Conservation (phyloP, 2,329 filamentous ascomycete species). For the Stachybotrys echinatus region DNA sequence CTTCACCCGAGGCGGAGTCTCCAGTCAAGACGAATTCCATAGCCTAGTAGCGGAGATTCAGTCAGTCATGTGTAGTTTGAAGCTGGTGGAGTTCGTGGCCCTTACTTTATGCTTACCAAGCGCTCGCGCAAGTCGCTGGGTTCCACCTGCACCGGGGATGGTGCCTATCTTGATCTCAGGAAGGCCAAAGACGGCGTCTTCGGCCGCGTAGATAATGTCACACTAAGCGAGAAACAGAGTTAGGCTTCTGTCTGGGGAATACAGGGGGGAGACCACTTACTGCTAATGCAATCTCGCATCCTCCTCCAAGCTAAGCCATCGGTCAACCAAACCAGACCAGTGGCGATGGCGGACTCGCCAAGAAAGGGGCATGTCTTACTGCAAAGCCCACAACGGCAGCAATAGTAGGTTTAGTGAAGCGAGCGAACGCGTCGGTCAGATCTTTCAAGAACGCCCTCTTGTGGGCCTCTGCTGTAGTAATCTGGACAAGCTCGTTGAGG, state of each 20-base stretch:
- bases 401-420: conserved; percentile 29
- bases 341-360: too few species aligned
- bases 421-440: conserved; percentile 15
- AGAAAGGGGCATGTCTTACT: conserved; percentile 26
- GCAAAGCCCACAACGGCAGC: conserved; percentile 37
- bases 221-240: conserved; percentile 14
- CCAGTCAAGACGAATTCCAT: conserved; percentile 2
- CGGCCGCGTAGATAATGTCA: conserved; percentile 25
- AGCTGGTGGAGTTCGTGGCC: neutral
- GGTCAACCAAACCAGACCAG: too few species aligned
- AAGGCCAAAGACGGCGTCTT: conserved; percentile 23
- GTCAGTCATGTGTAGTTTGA: neutral
- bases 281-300: conserved; percentile 35
- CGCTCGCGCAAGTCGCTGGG: conserved; percentile 22
- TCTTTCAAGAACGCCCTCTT: conserved; percentile 20
- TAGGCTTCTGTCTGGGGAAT: conserved; percentile 14
- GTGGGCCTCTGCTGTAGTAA: conserved; percentile 10
- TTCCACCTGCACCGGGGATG: conserved; percentile 27
- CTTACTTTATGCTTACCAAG: conserved; percentile 25
- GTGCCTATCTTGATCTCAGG: conserved; percentile 28
- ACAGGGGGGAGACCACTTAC: conserved; percentile 14
- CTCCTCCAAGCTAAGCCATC: conserved; percentile 29
- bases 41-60: too few species aligned
- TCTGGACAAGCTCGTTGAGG: conserved; percentile 1
- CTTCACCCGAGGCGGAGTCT: neutral